These are phyloP conservation scores for Plasmodium relictum DNA, from an alignment of 169 alveolate genomes.

Conservation along the genomic window DNA sequence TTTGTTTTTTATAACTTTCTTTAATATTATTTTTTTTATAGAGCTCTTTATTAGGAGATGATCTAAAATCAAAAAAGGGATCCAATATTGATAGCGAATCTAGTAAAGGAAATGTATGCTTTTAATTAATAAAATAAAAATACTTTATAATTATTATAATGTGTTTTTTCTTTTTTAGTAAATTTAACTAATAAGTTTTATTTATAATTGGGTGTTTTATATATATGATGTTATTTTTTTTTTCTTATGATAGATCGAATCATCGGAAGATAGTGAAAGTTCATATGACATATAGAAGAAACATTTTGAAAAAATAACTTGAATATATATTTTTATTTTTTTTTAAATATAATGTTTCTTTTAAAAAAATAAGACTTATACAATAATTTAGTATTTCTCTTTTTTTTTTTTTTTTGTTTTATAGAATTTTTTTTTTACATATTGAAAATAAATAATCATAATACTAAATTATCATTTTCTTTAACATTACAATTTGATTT, in stretches of 20 bases:
- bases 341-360: not conserved
- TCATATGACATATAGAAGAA: constrained; percentile 46
- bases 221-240: not conserved
- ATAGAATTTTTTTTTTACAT: no score
- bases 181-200: not conserved
- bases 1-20: not conserved
- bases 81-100: constrained; percentile 27
- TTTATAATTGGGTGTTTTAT: not conserved
- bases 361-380: not conserved
- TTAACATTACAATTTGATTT: no score
- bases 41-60: constrained; percentile 51
- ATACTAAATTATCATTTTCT: no score
- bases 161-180: not conserved
- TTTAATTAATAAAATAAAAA: not conserved
- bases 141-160: not conserved
- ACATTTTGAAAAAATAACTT: not conserved
- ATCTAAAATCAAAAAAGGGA: constrained; percentile 23
- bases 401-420: constrained; percentile 2
- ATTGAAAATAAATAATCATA: no score
- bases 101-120: constrained; percentile 47
- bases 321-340: not conserved
- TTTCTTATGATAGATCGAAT: constrained; percentile 13
- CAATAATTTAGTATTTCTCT: not conserved
- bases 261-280: constrained; percentile 68
- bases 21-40: not conserved